Evolutionary conservation across 768 basidiomycete species (phyloP).

Genomic region (Lactarius tabidus): DNA sequence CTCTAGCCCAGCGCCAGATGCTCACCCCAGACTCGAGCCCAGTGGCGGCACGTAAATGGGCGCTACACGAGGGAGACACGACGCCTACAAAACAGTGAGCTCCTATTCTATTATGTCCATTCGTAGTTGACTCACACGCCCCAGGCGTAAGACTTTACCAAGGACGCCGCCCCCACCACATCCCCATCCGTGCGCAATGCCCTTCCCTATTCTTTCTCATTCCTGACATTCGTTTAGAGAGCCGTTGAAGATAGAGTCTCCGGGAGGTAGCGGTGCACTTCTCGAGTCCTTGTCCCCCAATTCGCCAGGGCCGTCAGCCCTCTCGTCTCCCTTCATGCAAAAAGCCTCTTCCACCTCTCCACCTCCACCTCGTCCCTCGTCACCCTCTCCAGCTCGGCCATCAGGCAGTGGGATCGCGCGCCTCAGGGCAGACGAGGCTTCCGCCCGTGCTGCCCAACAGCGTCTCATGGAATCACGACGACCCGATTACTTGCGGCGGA

Average conservation of each 20-base stretch:
- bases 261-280: constrained; percentile 12
- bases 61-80: constrained; percentile 17
- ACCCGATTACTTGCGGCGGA: constrained; percentile 68
- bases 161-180: constrained; percentile 9
- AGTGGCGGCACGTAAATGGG: constrained; percentile 18
- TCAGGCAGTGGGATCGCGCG: constrained; percentile 56
- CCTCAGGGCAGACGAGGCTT: constrained; percentile 50
- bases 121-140: constrained; percentile 4
- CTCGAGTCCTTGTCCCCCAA: constrained; percentile 25
- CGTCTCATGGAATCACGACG: constrained; percentile 58
- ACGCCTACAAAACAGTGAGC: constrained; percentile 19
- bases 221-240: constrained; percentile 1
- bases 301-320: constrained; percentile 27
- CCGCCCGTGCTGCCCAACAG: constrained; percentile 46
- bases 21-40: constrained; percentile 25
- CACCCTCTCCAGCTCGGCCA: constrained; percentile 28
- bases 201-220: background rate
- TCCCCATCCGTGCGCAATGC: constrained; percentile 3
- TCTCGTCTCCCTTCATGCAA: constrained; percentile 35
- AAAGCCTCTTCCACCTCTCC: constrained; percentile 21
- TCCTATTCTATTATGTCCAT: background rate
- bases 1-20: constrained; percentile 17
- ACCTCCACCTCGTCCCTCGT: constrained; percentile 22
- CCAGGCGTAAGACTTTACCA: constrained; percentile 17
- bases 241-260: constrained; percentile 10